These are phyloP conservation scores for Fusarium algeriense DNA, from an alignment of 2,329 filamentous ascomycete species.

Conservation along the genomic window DNA sequence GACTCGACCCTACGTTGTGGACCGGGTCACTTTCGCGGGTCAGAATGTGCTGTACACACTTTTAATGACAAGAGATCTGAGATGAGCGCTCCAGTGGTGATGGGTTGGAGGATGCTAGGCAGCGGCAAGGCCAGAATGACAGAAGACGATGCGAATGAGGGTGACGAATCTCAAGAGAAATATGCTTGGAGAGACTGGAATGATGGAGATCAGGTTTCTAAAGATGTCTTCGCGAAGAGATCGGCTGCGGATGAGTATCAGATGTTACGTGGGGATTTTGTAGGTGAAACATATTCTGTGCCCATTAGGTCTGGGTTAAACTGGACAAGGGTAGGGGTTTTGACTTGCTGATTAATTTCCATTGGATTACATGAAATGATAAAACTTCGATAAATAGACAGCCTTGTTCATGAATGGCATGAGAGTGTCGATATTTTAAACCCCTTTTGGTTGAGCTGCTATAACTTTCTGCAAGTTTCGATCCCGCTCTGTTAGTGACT, in stretches of 20 bases:
- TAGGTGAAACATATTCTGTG: background rate
- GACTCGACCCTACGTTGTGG: background rate
- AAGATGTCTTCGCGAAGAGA: background rate
- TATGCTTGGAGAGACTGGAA: background rate
- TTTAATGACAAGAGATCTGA: background rate
- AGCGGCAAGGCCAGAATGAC: accelerated
- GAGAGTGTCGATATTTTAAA: background rate
- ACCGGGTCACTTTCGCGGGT: background rate
- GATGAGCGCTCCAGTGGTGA: background rate
- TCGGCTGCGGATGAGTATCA: background rate
- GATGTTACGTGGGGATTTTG: background rate
- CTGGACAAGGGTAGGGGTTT: background rate
- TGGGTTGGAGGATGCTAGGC: background rate
- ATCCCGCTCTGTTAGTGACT: conserved; percentile 25
- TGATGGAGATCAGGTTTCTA: background rate
- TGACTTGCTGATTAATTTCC: background rate
- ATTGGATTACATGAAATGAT: background rate
- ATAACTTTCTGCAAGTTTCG: conserved; percentile 29
- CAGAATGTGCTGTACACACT: background rate
- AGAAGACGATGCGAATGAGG: accelerated
- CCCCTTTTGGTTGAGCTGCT: conserved; percentile 19
- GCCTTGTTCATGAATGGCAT: accelerated
- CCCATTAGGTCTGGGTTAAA: background rate
- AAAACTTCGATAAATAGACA: background rate
- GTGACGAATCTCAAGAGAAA: accelerated